Base-by-base conservation (phyloP, 352 stramenopile genomes). In the Globisporangium uncinulatum region DNA sequence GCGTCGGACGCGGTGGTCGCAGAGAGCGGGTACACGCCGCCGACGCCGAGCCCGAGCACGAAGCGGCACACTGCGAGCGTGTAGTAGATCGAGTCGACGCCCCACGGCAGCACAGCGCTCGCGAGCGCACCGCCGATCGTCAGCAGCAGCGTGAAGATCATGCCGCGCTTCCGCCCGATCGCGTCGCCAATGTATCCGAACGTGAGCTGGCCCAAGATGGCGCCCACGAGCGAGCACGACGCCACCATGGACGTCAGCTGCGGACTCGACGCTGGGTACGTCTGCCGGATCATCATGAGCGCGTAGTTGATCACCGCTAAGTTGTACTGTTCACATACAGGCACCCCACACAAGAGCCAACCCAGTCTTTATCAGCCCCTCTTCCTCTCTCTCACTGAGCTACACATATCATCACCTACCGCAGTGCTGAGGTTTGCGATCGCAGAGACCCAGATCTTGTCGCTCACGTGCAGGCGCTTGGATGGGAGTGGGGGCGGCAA, bases 371-470 rank as follows among this genome's bases (percentile, higher is more conserved):
- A 43, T 43, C 37, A 14, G 32, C 5, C 9, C 5, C 32, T 37
- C 32, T 37, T 37, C n/a, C n/a, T 31, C 43, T 31, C 20, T 15
- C 19, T 36, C 36, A 11, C 9, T 1, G 7, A 31, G 19, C 39
- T 29, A 52, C 21, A 52, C 9, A 39, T 32, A 42, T 6, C 13
- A 42, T 6, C 10, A 71, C 77, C 29, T 71, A 89, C 79, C 24
- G 79, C 79, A 17, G 83, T 87, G 61, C 83, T 92, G 52, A 92
- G 77, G 62, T 92, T 92, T 19, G 80, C 83, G n/a, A 89, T 71
- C 10, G 82, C 77, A 17, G 82, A 92, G 13, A 92, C 82, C 42
- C 86, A 54, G 45, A 83, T 62, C 55, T 69, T 62, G 51, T 78
- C 63, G 63, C 69, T 81, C 7, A 80, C 58, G 29, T 56, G 47